Base-by-base conservation (phyloP, 2,329 filamentous ascomycete genomes). In the Neurospora crassa region DNA sequence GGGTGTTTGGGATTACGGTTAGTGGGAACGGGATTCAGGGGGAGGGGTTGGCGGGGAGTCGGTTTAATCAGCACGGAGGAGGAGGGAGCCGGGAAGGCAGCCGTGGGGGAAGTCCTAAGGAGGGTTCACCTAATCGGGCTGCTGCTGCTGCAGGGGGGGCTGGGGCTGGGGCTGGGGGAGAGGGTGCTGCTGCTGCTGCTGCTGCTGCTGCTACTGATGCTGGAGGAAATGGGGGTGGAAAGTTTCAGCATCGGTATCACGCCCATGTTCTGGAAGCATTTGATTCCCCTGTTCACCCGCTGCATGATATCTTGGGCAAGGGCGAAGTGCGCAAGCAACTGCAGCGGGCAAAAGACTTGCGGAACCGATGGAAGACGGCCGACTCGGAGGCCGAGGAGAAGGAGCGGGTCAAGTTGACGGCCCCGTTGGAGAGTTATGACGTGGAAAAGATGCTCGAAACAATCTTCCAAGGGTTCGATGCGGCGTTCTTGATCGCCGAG, bases 281-380 rank as follows among this genome's bases (percentile, higher is more conserved):
- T 0, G 86, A 89, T 68, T 82, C 86, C n/a, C 78, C 82, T 6
- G 78, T 78, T 0, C 89, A 88, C 63, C 89, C 89, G 0, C 81
- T 93, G 0, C 82, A 88, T 68, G 76, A 73, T 0, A 83, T 85
- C 0, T 79, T 93, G 1, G 90, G 90, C 0, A 76, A 69, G 0
- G 86, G 86, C 0, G 83, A 86, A 2, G 87, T 89, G 5, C 82
- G 85, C 12, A 80, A 82, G n/a, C 87, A 90, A 70, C 82, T 93
- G 4, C 84, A 84, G 69, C 82, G 87, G 70, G 91, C 91, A 0
- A 93, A 93, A 77, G 89, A 91, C 74, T 84, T 92, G 71, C 83
- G 91, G 1, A 93, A 93, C 74, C 83, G 88, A 11, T 93, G 91
- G 91, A 93, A 93, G 80, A 87, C 89, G 70, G 89, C 87, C 0